These are phyloP conservation scores for Luzula sylvatica DNA, from an alignment of 176 grass and related monocot genomes.

Conservation along the genomic window DNA sequence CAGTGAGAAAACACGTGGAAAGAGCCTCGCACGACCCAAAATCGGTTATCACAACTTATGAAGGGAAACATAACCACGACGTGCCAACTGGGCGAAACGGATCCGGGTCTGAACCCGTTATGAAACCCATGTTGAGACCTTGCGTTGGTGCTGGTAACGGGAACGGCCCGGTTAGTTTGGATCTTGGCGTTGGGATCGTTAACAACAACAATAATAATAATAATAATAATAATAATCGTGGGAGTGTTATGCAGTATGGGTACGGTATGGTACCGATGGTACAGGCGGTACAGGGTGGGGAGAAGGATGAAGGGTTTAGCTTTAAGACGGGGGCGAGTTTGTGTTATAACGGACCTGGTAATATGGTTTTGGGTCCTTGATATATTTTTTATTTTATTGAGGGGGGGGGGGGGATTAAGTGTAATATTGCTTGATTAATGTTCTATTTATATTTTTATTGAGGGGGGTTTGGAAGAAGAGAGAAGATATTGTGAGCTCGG, in stretches of 20 bases:
- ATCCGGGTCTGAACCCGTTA: slow-evolving; percentile 16
- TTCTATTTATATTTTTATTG: slow-evolving; percentile 12
- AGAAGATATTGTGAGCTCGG: slow-evolving; percentile 16
- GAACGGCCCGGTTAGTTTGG: slow-evolving; percentile 66
- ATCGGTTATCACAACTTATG: slow-evolving; percentile 97
- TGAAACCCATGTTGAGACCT: slow-evolving; percentile 25
- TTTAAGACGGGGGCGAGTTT: slow-evolving; percentile 68
- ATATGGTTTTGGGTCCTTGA: slow-evolving; percentile 79
- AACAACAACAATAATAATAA: slow-evolving; percentile 54
- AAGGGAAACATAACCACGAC: slow-evolving; percentile 99
- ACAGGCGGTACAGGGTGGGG: slow-evolving; percentile 31
- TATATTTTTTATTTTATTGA: slow-evolving; percentile 9
- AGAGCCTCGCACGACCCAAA: slow-evolving; percentile 97
- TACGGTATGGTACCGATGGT: slow-evolving; percentile 35
- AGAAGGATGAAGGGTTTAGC: slow-evolving; percentile 69
- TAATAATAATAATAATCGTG: slow-evolving; percentile 54
- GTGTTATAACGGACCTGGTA: slow-evolving; percentile 78
- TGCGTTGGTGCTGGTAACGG: slow-evolving; percentile 40
- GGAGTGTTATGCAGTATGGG: slow-evolving; percentile 26
- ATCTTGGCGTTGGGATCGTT: slow-evolving; percentile 90
- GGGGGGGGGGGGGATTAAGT: too few relatives aligned
- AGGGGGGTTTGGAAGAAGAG: too few relatives aligned
- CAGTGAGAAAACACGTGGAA: slow-evolving; percentile 98
- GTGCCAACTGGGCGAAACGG: slow-evolving; percentile 78
- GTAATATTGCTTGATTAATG: slow-evolving; percentile 13